phyloP scores from a whole-genome alignment of 225 moss, liverwort and hornwort genomes.

The Marchantia polymorpha region DNA sequence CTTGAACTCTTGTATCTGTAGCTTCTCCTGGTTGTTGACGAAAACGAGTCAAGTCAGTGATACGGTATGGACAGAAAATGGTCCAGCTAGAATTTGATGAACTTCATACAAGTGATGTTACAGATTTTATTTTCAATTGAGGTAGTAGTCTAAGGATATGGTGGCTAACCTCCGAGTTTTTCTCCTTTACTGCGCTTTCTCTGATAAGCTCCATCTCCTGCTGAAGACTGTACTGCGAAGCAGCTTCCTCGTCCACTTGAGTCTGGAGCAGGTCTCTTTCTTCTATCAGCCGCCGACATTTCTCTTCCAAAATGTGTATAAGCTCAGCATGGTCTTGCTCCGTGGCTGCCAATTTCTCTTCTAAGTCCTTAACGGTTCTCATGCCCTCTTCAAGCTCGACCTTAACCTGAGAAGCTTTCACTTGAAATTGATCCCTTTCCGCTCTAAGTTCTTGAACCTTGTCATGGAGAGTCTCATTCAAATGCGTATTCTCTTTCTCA shows the following conservation, averaged over 20 bases:
- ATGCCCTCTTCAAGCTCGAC: conserved; percentile 13
- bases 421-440: conserved; percentile 16
- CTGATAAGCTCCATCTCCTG: background rate
- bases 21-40: background rate
- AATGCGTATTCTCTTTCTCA: conserved; percentile 2
- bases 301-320: conserved; percentile 7
- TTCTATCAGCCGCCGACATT: background rate
- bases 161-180: background rate
- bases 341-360: conserved; percentile 20
- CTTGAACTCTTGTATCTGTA: conserved; percentile 8
- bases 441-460: conserved; percentile 3
- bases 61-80: no score
- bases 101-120: no score
- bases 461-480: background rate
- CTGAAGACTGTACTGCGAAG: background rate
- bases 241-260: background rate
- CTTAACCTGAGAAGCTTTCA: conserved; percentile 9
- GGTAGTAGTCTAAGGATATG: no score
- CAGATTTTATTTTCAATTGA: no score
- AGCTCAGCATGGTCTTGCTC: background rate
- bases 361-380: background rate
- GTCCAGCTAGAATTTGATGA: no score
- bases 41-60: background rate
- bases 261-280: conserved; percentile 8
- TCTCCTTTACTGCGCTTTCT: background rate